Evolutionary conservation across 768 basidiomycete genomes (phyloP), one percentile per base, ranked within the genome.

Genomic region (Pleurotus pulmonarius): DNA sequence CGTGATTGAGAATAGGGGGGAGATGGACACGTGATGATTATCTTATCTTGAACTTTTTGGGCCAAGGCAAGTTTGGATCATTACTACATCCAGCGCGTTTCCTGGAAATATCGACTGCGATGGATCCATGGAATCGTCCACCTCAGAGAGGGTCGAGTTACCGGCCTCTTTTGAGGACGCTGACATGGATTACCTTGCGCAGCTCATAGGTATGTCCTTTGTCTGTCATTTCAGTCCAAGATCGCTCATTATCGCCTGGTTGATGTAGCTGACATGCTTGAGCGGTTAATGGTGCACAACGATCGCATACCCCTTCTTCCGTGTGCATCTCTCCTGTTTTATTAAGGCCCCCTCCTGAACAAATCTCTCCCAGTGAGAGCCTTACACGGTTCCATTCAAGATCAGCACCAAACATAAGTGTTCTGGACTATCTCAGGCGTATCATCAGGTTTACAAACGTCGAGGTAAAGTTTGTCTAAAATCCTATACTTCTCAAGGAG

Each of bases 311-410:
- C 93, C 56, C 78, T 98, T 60, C 85, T 86, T 39, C 88, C 93
- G 84, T 93, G 77, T 64, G 83, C 77, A 57, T 46, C 60, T 44
- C 43, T 61, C 46, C 58, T 56, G 60, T 39, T 61, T 49, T 41
- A 47, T 59, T 49, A 56, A 59, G 40, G 52, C 40, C 60, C 56
- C 52, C 56, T 65, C 56, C 59, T 56, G 65, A 34, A 34, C 29
- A 34, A 20, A 56, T n/a, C 64, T 60, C 57, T 53, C 49, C 44
- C 68, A 94, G 92, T 29, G 90, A 92, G 76, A 85, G 87, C 61
- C 80, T 99, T 60, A 98, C 97, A 46, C 88, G 95, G 55, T 99
- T 99, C 70, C 97, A 99, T 73, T 98, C 95, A 29, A 84, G 95
- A 62, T 85, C 94, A 7, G 82, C 94, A 4, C 96, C 97, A 44